Base-by-base conservation (phyloP, 805 yeast species). In the Myxozyma mucilagina region DNA sequence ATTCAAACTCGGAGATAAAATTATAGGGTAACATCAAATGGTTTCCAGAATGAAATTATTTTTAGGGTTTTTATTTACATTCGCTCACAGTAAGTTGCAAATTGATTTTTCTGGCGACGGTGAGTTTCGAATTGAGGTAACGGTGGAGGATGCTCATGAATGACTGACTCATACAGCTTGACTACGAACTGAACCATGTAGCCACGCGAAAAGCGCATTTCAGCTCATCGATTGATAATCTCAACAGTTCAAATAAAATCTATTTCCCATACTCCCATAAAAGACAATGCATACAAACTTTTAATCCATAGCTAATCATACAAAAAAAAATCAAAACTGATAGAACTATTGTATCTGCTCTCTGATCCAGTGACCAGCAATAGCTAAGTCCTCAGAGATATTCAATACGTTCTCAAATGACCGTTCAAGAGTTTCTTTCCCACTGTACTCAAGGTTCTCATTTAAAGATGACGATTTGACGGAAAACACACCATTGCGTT, bases 351-450 rank as follows among this genome's bases (percentile, higher is more conserved):
- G 62, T 2, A 48, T 51, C 42, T 55, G 63, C 44, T 55, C 59
- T 8, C 56, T 29, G 10, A 59, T 39, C 64, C 64, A 61, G n/a
- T 50, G 57, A 13, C 54, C 45, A 3, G 35, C 51, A 20, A 61
- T 57, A 9, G 64, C 65, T 31, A 61, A 31, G 31, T 61, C 65
- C 38, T 61, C 65, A 5, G 65, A 42, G 10, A 59, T 47, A 32
- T 42, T 18, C 11, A 55, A 16, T 24, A 55, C 63, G 32, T 55
- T 44, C 16, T 16, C 57, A 34, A 59, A 14, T n/a, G 45, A 18
- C 41, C 36, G 34, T 47, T 49, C 50, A 3, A 55, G 34, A n/a
- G 49, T 41, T n/a, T 38, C 31, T 29, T 44, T 49, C 11, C 57
- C 54, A 11, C 16, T 20, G 24, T 42, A 49, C 18, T 58, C 43